Evolutionary conservation across 108 stramenopile species (phyloP), one percentile per base, ranked within the genome.

Genomic region (Cyclotella choctawhatcheeana): DNA sequence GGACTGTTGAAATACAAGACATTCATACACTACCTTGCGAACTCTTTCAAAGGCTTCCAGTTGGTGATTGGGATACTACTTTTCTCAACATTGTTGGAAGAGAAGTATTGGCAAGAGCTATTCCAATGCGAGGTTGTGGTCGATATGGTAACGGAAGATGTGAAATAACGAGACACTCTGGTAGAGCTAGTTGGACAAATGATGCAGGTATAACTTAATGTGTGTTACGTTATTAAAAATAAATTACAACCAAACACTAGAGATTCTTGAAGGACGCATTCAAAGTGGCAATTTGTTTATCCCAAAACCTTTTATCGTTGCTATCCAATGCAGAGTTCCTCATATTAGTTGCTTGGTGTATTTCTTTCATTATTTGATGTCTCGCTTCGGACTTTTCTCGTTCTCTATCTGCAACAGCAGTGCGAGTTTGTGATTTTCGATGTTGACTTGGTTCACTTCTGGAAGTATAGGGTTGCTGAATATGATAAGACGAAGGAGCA

Each of bases 341-440:
- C 83, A 84, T 84, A 18, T 70, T 64, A 13, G 69, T 84, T 17
- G 83, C 83, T 61, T 80, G 76, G 35, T 55, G 55, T 24, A 82
- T 77, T 45, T 82, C 81, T 24, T 73, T 72, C 2, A 82, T 35
- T 34, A 82, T 73, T 47, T 82, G 81, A 61, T 73, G 76, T 10
- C 81, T 60, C 34, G 79, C 79, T 64, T 84, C 58, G 26, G 77
- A 79, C 48, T 67, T 44, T 14, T 69, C 62, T 29, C 77, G 69
- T 61, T 67, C 64, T 24, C 35, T 32, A 26, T 79, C 63, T 22
- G 77, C 77, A 12, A 56, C 14, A 14, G 45, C 58, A 4, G 45
- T 27, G 12, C 53, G 48, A 13, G 20, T 22, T 44, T 29, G 29
- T 55, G 72, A 35, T 37, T 48, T 66, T 34, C 43, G 69, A 7